These are phyloP conservation scores for Microstroma glucosiphilum DNA, from an alignment of 1,284 basidiomycete species.

Conservation along the genomic window DNA sequence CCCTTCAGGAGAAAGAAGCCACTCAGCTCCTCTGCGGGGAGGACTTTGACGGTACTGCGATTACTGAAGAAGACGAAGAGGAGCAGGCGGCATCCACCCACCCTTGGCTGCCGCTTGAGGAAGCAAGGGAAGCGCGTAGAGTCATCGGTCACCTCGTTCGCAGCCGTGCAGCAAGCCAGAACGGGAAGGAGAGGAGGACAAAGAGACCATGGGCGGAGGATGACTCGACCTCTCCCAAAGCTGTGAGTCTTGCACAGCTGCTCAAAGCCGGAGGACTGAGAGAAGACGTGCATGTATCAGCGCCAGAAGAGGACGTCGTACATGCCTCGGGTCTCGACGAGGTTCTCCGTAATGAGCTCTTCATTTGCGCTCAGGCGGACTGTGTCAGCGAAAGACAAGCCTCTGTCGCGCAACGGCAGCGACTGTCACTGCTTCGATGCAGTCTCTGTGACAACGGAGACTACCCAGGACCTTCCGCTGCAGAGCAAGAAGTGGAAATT, in stretches of 20 bases:
- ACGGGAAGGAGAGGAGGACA: background rate
- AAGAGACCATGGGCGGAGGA: background rate
- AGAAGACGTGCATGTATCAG: background rate
- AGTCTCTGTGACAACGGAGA: too few species aligned
- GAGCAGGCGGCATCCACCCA: background rate
- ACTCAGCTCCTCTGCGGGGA: background rate
- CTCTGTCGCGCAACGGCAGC: too few species aligned
- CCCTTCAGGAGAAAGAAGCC: background rate
- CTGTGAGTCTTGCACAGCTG: too few species aligned
- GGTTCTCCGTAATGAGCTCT: too few species aligned
- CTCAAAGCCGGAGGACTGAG: too few species aligned
- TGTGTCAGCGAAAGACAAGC: too few species aligned
- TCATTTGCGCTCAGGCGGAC: too few species aligned
- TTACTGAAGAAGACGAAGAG: background rate
- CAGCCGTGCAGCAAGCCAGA: background rate
- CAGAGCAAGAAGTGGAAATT: too few species aligned
- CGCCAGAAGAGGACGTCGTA: background rate
- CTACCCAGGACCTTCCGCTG: too few species aligned
- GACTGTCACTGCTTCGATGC: too few species aligned
- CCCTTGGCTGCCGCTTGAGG: background rate
- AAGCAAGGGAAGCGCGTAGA: background rate
- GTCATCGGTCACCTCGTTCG: background rate
- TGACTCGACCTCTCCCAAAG: too few species aligned
- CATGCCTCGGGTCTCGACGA: too few species aligned
- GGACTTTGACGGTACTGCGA: background rate